Percentiles rank a stretch among this genome's conserved stretches.
Conservation (phyloP, 352 stramenopile species). For the Thraustochytrium sp. region DNA sequence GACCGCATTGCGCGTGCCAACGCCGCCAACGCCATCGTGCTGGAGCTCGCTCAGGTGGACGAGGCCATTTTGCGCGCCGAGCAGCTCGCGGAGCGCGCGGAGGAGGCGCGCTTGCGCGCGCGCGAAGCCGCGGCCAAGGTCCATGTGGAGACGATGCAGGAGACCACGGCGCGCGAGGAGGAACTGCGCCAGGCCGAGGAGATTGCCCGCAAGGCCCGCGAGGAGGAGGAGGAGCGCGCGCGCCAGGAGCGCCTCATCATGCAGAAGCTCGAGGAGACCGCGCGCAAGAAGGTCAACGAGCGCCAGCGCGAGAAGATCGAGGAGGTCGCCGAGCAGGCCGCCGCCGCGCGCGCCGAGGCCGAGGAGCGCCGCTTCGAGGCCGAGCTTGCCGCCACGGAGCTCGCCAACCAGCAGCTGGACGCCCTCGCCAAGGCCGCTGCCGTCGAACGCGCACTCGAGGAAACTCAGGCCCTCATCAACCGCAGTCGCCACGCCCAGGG, state of each 20-base stretch:
- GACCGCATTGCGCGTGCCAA: slow-evolving; percentile 6
- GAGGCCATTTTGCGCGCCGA: slow-evolving; percentile 22
- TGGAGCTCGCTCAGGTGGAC: slow-evolving; percentile 34
- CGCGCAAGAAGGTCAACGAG: slow-evolving; percentile 32
- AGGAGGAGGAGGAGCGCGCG: slow-evolving; percentile 16
- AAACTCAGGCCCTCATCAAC: not conserved
- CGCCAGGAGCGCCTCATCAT: not conserved
- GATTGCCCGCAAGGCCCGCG: not conserved
- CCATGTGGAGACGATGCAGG: not conserved
- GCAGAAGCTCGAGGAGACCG: slow-evolving; percentile 26
- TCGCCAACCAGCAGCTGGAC: slow-evolving; percentile 11
- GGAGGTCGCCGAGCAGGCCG: slow-evolving; percentile 5
- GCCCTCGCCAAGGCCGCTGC: slow-evolving; percentile 7
- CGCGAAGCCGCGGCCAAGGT: not conserved
- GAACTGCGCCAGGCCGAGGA: not conserved
- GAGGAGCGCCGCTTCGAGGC: slow-evolving; percentile 25
- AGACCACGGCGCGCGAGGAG: not conserved
- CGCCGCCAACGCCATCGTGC: slow-evolving; percentile 22
- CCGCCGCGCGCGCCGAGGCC: not conserved
- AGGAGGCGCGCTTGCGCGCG: not conserved
- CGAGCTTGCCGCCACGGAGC: not conserved
- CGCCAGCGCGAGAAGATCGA: slow-evolving; percentile 27
- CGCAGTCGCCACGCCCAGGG: not conserved
- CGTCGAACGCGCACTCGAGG: not conserved
- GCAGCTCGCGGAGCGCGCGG: slow-evolving; percentile 16